Percentiles rank a stretch among this genome's conserved stretches.
Conservation (phyloP, 768 basidiomycete genomes). For the Leccinum boreale region DNA sequence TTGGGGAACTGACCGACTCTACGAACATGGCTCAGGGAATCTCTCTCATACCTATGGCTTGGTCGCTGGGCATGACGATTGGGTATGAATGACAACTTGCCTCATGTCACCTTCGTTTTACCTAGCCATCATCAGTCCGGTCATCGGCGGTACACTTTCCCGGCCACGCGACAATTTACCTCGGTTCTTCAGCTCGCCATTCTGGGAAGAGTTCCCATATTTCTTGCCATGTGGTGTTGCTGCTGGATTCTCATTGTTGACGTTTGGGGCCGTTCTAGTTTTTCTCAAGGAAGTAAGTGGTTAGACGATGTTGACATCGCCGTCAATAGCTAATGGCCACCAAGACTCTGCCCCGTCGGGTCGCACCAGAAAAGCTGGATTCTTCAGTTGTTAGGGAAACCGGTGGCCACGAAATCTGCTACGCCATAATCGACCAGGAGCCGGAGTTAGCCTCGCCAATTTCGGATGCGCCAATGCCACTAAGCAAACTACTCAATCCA, state of each 20-base stretch:
- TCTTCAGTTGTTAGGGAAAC: conserved; percentile 12
- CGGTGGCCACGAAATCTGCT: conserved; percentile 8
- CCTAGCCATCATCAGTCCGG: conserved; percentile 37
- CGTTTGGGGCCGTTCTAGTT: conserved; percentile 18
- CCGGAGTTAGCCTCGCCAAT: neutral
- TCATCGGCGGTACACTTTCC: conserved; percentile 56
- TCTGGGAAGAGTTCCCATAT: conserved; percentile 41
- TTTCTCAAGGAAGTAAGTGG: conserved; percentile 32
- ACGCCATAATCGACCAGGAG: conserved; percentile 11
- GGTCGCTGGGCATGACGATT: conserved; percentile 32
- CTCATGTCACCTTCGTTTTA: neutral
- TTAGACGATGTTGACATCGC: neutral
- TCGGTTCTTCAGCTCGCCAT: conserved; percentile 41
- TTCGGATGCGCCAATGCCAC: conserved; percentile 20
- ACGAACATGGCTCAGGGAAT: conserved; percentile 50
- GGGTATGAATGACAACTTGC: conserved; percentile 23
- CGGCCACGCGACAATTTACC: conserved; percentile 59
- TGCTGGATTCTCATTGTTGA: conserved; percentile 25
- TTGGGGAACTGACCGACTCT: conserved; percentile 63
- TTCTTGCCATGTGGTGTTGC: conserved; percentile 41
- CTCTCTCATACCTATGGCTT: conserved; percentile 32
- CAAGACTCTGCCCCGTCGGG: conserved; percentile 17
- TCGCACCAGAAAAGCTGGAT: conserved; percentile 12
- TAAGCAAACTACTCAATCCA: conserved; percentile 28
- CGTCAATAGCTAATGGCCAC: conserved; percentile 1